Evolutionary conservation across 768 basidiomycete species (phyloP).

Genomic region (Candolleomyces eurysporus): DNA sequence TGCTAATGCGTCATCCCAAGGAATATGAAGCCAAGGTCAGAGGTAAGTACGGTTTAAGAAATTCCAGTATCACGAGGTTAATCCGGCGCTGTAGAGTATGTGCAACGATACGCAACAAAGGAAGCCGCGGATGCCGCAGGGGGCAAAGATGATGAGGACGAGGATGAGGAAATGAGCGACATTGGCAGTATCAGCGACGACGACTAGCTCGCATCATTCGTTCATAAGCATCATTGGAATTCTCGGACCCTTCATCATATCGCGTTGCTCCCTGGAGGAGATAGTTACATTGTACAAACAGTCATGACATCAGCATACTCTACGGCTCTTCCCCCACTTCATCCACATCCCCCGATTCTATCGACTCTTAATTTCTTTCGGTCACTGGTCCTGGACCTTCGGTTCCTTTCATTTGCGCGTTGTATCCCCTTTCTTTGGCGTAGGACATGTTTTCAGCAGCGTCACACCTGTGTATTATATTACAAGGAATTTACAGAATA

Average conservation of each 20-base stretch:
- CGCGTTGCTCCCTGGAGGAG: neutral
- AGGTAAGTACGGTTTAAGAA: constrained; percentile 43
- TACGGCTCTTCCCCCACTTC: constrained; percentile 4
- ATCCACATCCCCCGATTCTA: neutral
- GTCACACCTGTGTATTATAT: constrained; percentile 11
- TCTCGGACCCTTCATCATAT: constrained; percentile 10
- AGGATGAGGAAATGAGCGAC: constrained; percentile 87
- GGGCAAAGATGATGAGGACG: constrained; percentile 64
- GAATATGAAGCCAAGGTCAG: constrained; percentile 94
- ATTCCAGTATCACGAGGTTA: neutral
- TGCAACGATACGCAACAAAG: constrained; percentile 91
- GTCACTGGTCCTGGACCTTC: neutral
- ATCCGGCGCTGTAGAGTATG: constrained; percentile 66
- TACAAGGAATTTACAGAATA: constrained; percentile 23
- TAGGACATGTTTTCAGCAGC: neutral
- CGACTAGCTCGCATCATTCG: constrained; percentile 33
- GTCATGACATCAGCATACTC: neutral
- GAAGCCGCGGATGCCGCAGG: constrained; percentile 80
- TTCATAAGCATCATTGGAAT: neutral
- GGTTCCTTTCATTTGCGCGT: neutral
- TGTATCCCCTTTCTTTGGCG: neutral
- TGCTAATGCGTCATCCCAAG: constrained; percentile 96
- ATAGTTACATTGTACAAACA: constrained; percentile 1
- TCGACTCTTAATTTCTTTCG: neutral
- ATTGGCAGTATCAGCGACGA: constrained; percentile 79